Evolutionary conservation across 192 early-diverging fungal species (phyloP).

Genomic region (Pilobolus umbonatus): DNA sequence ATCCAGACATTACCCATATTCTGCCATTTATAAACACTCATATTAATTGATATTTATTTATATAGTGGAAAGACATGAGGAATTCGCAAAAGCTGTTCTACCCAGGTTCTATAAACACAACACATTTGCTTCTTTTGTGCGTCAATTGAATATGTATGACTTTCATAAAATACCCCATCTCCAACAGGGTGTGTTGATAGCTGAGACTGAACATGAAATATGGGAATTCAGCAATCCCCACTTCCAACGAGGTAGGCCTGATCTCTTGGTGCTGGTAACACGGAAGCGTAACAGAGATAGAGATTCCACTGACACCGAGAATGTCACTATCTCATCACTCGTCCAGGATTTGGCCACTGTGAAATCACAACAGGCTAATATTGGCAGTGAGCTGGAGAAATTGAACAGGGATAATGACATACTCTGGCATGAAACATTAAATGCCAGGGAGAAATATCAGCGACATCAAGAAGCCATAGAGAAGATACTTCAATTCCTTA

Average conservation of each 20-base stretch:
- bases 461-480: conserved; percentile 90
- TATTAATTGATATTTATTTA: not conserved
- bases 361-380: conserved; percentile 85
- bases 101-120: conserved; percentile 90
- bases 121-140: conserved; percentile 87
- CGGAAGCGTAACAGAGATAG: conserved; percentile 59
- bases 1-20: not conserved
- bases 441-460: conserved; percentile 72
- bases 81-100: conserved; percentile 78
- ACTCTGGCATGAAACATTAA: conserved; percentile 81
- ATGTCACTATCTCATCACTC: conserved; percentile 45
- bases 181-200: conserved; percentile 80
- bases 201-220: conserved; percentile 71
- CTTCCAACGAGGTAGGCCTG: conserved; percentile 86
- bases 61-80: conserved; percentile 60
- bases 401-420: conserved; percentile 86
- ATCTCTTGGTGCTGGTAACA: conserved; percentile 80
- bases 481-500: conserved; percentile 90
- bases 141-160: conserved; percentile 94
- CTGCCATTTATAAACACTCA: not conserved
- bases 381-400: conserved; percentile 79
- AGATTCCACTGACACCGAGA: conserved; percentile 35
- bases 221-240: conserved; percentile 92
- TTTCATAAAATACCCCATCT: conserved; percentile 97
- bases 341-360: conserved; percentile 81